phyloP scores from a whole-genome alignment of 106 monocot species.

The Platanthera zijinensis region DNA sequence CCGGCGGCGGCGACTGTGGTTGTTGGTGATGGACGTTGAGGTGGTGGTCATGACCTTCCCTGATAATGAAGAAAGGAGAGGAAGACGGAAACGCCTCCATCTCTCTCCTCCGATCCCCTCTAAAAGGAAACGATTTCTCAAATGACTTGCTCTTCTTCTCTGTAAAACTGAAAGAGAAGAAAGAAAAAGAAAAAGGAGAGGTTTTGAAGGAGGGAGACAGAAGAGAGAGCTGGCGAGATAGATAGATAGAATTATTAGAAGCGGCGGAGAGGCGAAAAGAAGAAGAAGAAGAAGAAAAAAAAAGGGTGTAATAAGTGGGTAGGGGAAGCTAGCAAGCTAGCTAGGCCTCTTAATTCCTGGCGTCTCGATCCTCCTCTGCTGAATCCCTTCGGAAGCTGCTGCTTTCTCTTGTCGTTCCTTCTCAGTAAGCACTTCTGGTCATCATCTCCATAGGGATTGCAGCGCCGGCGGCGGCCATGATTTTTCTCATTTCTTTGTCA shows the following conservation, averaged over 20 bases:
- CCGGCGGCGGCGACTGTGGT: not conserved
- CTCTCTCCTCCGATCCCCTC: not conserved
- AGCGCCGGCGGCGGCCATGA: not conserved
- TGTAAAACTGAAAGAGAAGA: not conserved
- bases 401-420: not conserved
- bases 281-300: not conserved
- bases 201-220: not conserved
- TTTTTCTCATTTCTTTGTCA: too few species aligned
- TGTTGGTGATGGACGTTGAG: conserved; percentile 21
- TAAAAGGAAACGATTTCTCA: not conserved
- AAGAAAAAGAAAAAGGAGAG: not conserved
- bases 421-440: conserved; percentile 12
- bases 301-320: not conserved
- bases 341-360: not conserved
- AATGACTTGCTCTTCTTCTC: not conserved
- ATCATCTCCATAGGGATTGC: not conserved
- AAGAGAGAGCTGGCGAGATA: not conserved
- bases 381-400: not conserved
- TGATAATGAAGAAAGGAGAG: conserved; percentile 28
- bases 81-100: conserved; percentile 43
- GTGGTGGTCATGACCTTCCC: conserved; percentile 16
- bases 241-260: not conserved
- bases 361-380: not conserved
- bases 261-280: not conserved
- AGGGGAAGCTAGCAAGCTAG: not conserved